phyloP scores from a whole-genome alignment of 768 basidiomycete genomes.

The Cystofilobasidium bisporidii region DNA sequence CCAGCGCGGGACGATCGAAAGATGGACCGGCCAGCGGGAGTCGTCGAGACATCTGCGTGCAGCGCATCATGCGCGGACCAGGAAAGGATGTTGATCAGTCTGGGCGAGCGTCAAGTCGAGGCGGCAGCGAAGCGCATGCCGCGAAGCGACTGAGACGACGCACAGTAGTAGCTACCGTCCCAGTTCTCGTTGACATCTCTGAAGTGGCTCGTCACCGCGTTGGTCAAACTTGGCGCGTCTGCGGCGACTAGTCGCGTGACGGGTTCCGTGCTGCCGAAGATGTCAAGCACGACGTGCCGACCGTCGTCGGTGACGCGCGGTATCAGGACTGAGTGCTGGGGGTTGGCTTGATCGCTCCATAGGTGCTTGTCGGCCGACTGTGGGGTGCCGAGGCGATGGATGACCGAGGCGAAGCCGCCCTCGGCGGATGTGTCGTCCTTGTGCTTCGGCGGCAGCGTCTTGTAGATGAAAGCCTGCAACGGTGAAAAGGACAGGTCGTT shows the following conservation, averaged over 20 bases:
- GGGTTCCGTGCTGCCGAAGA: constrained; percentile 13
- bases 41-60: constrained; percentile 17
- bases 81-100: background rate
- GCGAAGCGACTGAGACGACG: too few species aligned
- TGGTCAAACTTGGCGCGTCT: background rate
- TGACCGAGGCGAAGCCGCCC: constrained; percentile 11
- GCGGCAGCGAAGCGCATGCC: too few species aligned
- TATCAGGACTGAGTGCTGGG: constrained; percentile 16
- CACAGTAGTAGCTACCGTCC: constrained; percentile 24
- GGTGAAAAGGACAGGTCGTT: too few species aligned
- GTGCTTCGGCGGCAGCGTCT: constrained; percentile 9
- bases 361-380: constrained; percentile 14
- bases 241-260: background rate
- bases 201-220: background rate
- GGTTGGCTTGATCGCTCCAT: constrained; percentile 7
- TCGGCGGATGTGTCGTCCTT: constrained; percentile 22
- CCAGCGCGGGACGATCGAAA: constrained; percentile 3
- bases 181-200: constrained; percentile 10
- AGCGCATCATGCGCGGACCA: background rate
- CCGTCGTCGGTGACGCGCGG: constrained; percentile 21
- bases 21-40: constrained; percentile 6
- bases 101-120: background rate
- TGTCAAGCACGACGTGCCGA: constrained; percentile 11
- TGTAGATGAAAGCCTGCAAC: constrained; percentile 23
- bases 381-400: constrained; percentile 20